Evolutionary conservation across 768 basidiomycete genomes (phyloP), one percentile per base, ranked within the genome.

Genomic region (Lentinula detonsa): DNA sequence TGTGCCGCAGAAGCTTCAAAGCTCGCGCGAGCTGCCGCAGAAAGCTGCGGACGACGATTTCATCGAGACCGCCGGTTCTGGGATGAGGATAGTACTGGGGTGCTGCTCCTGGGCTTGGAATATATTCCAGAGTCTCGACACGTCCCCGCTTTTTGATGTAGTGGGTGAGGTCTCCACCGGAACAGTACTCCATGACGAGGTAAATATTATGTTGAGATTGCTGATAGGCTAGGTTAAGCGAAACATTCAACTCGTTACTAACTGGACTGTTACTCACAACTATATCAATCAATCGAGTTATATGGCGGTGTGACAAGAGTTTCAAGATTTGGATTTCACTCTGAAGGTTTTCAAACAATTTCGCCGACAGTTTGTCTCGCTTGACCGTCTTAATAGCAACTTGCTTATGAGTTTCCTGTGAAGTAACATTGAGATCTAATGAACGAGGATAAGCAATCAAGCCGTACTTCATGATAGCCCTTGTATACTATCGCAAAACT

Each of bases 121-220:
- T 71, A 61, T 92, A 96, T 70, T 95, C 90, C 11, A 98, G 81
- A 3, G 89, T 88, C 51, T 96, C 90, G 49, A 98, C 88, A 16
- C 89, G 85, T 15, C 96, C 97, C n/a, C 95, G 87, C 70, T 93
- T 94, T 86, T 94, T 95, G 81, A 98, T 96, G 69, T 98, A 98
- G 66, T 93, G 86, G 0, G 94, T 93, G 53, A 99, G 85, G 74
- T 99, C 97, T 2, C 95, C 95, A 1, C 95, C 96, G 1, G 94
- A 86, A 71, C 97, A 98, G 72, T 85, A 98, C 67, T 97, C 96
- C 89, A 98, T 99, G 67, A 99, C 89, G 60, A 99, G 86, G 76
- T 97, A 98, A 67, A 92, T 89, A 67, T 90, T 83, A 60, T 81
- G 81, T 65, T 91, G 88, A 2, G 87, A 86, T 51, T 87, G 83